Percentiles rank a stretch among this genome's conserved stretches.
Evolutionary conservation across 2,329 filamentous ascomycete species (phyloP).

Genomic region (Phyllosticta citriasiana): DNA sequence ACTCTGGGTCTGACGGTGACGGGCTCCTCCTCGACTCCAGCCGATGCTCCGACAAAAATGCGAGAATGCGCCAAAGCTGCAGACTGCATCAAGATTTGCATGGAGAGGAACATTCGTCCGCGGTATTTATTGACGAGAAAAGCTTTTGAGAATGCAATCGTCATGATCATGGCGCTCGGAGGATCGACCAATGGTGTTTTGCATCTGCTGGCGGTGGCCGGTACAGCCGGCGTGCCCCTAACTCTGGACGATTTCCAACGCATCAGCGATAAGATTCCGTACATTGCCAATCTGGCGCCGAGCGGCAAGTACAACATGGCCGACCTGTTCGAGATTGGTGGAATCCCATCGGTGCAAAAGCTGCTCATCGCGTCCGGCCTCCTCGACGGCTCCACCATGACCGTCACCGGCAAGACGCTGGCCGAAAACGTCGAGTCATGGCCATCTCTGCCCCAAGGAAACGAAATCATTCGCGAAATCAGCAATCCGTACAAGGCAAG

Average conservation of each 20-base stretch:
- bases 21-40: conserved; percentile 75
- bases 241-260: conserved; percentile 75
- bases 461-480: conserved; percentile 73
- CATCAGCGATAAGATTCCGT: conserved; percentile 72
- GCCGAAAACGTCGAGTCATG: conserved; percentile 70
- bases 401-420: conserved; percentile 75
- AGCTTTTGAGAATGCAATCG: conserved; percentile 79
- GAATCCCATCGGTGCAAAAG: conserved; percentile 78
- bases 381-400: conserved; percentile 67
- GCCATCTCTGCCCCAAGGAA: conserved; percentile 66
- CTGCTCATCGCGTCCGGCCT: conserved; percentile 66
- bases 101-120: conserved; percentile 75
- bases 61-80: conserved; percentile 77
- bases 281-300: conserved; percentile 76
- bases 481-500: conserved; percentile 75
- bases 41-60: conserved; percentile 70
- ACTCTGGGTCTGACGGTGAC: conserved; percentile 77
- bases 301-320: conserved; percentile 80
- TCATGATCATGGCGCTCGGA: conserved; percentile 85
- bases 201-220: conserved; percentile 84
- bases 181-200: conserved; percentile 83
- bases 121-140: conserved; percentile 69
- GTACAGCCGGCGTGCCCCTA: conserved; percentile 67
- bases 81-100: conserved; percentile 65
- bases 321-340: conserved; percentile 76